A percentile compares a stretch with the other conserved stretches of the same genome.
phyloP scores from a whole-genome alignment of 306 rosid genomes.

The Fragaria nilgerrensis region DNA sequence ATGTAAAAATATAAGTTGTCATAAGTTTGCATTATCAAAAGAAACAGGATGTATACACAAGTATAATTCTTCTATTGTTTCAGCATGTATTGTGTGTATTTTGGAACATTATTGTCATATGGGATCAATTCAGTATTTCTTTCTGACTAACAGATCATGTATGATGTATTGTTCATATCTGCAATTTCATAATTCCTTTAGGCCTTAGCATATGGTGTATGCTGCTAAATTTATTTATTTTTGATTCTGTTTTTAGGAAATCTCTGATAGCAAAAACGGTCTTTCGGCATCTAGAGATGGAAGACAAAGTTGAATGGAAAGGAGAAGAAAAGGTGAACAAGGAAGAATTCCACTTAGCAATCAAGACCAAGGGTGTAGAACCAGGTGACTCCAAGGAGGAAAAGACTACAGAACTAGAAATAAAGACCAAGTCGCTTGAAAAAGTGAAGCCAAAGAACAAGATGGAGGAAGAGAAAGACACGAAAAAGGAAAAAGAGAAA shows the following conservation, averaged over 20 bases:
- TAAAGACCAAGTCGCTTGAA: conserved; percentile 44
- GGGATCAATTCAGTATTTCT: not conserved
- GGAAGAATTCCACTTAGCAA: conserved; percentile 28
- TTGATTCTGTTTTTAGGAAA: conserved; percentile 18
- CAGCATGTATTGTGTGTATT: not conserved
- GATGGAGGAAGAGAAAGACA: conserved; percentile 33
- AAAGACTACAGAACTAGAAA: conserved; percentile 37
- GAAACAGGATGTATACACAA: no score
- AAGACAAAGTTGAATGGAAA: conserved; percentile 28
- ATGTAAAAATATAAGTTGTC: not conserved
- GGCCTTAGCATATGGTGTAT: not conserved
- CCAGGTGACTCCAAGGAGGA: conserved; percentile 35
- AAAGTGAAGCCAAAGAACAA: conserved; percentile 25
- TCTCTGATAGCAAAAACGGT: conserved; percentile 4
- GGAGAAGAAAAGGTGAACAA: conserved; percentile 19
- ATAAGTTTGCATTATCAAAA: not conserved
- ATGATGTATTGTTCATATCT: not conserved
- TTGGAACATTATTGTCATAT: not conserved
- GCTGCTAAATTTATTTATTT: not conserved
- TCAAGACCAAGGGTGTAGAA: conserved; percentile 39
- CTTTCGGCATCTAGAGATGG: conserved; percentile 42
- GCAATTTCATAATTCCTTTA: not conserved
- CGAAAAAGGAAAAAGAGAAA: conserved; percentile 15
- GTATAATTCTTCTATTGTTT: not conserved
- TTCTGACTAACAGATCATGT: not conserved